Percentiles rank a stretch among this genome's conserved stretches.
These are phyloP conservation scores for Gymnopus androsaceus DNA, from an alignment of 1,284 basidiomycete genomes.

Conservation along the genomic window DNA sequence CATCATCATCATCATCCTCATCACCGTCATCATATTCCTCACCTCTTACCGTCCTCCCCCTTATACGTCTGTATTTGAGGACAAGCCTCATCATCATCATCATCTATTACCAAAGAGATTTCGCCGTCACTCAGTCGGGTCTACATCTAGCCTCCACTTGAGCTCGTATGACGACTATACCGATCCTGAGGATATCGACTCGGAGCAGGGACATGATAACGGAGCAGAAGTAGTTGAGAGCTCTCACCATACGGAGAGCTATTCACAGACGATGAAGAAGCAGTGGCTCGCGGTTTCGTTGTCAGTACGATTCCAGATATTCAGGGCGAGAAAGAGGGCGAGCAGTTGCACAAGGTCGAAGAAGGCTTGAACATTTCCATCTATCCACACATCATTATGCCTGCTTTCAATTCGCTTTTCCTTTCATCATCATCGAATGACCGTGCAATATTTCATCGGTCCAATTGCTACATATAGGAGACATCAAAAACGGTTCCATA, in stretches of 20 bases:
- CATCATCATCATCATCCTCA: not conserved
- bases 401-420: not conserved
- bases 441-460: slow-evolving; percentile 6
- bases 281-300: slow-evolving; percentile 7
- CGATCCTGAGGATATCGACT: not conserved
- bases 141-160: not conserved
- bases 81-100: slow-evolving; percentile 1
- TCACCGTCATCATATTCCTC: not conserved
- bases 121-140: not conserved
- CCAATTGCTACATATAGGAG: no score
- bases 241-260: not conserved
- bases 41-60: not conserved
- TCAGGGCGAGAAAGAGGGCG: slow-evolving; percentile 2
- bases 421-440: not conserved
- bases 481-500: no score
- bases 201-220: not conserved
- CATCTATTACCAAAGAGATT: slow-evolving; percentile 4
- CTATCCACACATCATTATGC: not conserved
- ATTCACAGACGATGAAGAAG: slow-evolving; percentile 4
- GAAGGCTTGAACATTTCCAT: not conserved
- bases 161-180: not conserved
- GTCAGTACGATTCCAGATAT: not conserved
- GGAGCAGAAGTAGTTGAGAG: not conserved
- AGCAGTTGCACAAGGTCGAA: not conserved
- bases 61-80: slow-evolving; percentile 1